Conservation (phyloP, 768 basidiomycete genomes). For the Rhizopogon rudus region DNA sequence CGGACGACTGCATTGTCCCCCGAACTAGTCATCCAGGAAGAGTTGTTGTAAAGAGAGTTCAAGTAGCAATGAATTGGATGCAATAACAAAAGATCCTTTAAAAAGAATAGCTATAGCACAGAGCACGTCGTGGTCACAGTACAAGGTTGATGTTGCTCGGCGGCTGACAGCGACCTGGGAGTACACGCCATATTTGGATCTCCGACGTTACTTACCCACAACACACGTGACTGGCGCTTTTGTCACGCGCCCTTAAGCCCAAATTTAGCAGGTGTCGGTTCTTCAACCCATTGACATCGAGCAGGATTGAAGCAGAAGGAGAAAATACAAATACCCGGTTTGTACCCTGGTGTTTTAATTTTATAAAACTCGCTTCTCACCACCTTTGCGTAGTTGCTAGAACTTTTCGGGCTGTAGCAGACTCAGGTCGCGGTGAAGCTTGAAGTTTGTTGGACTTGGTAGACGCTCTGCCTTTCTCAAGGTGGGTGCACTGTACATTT, state of each 20-base stretch:
- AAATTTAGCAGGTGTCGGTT: neutral
- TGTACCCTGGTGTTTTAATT: neutral
- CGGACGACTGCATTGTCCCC: conserved; percentile 4
- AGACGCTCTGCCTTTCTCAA: neutral
- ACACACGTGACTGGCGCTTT: conserved; percentile 15
- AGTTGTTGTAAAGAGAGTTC: neutral
- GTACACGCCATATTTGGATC: conserved; percentile 14
- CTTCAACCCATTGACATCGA: neutral
- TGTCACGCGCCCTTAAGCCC: neutral
- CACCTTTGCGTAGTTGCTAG: neutral
- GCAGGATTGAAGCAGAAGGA: neutral
- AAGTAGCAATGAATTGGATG: neutral
- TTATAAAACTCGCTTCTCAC: neutral
- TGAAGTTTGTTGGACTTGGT: neutral
- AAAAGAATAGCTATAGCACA: neutral
- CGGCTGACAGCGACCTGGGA: conserved; percentile 15
- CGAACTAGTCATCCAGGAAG: conserved; percentile 13
- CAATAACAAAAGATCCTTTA: neutral
- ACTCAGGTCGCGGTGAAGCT: neutral
- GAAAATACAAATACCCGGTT: neutral
- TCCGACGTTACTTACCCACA: neutral
- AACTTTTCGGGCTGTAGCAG: neutral
- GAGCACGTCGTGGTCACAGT: conserved; percentile 22
- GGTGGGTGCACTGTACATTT: neutral
- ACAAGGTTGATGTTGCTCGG: conserved; percentile 13